Base-by-base conservation (phyloP, 2,329 filamentous ascomycete species). In the Paraphoma sp. region DNA sequence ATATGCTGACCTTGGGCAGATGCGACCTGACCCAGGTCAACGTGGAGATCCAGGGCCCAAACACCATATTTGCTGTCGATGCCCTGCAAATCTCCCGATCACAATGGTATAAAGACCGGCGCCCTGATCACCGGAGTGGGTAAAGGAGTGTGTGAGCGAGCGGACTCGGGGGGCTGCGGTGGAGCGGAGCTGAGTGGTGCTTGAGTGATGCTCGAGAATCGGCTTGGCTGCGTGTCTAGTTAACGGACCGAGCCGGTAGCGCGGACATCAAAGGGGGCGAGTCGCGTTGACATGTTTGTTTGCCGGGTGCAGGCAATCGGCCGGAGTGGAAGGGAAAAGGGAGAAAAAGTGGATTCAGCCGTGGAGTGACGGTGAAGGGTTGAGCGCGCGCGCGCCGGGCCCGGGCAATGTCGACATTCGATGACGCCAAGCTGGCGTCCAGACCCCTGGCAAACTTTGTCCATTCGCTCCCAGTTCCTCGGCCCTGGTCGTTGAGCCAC, bases 211-310 rank as follows among this genome's bases (percentile, higher is more conserved):
- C 33, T 23, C 10, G 33, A 36, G 9, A 36, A 36, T 36, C 33
- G 7, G 14, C 10, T 36, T 14, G 14, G 33, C 33, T 14, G 14
- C 9, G 33, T 36, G 9, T 36, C 33, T 36, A 43, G 45, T 62
- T 57, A 67, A 64, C 62, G 64, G 65, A 68, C 64, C 62, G 64
- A 64, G 29, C 59, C 65, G 64, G 57, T 59, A 60, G 60, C 57
- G 58, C 51, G 55, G 2, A 14, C 47, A 41, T 51, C 45, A 17
- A 58, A 61, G 49, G 16, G 28, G 29, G 45, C 18, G 45, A 33
- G 45, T 48, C 41, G 41, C 40, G 29, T 51, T 29, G 29, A 29
- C 12, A 31, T 10, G 28, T 16, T 50, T 12, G 14, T 23, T 23
- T 23, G 23, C 23, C 5, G 23, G 23, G 23, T 23, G 23, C 23